A percentile compares a stretch with the other conserved stretches of the same genome.
These are phyloP conservation scores for Dactylellina cionopaga DNA, from an alignment of 2,329 filamentous ascomycete species.

Conservation along the genomic window DNA sequence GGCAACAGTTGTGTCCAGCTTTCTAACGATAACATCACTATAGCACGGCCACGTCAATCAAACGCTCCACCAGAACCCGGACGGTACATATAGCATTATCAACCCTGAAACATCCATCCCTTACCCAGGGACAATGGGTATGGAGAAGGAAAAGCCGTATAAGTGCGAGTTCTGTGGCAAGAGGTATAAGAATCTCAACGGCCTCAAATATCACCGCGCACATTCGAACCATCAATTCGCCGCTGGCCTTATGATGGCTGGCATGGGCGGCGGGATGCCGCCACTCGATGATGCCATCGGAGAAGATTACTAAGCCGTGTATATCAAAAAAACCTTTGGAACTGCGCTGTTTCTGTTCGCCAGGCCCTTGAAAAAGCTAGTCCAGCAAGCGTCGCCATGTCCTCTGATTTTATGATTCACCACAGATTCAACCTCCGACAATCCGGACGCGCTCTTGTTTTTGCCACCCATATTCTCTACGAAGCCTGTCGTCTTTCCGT, in stretches of 20 bases:
- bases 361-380: neutral
- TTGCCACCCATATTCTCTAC: constrained; percentile 21
- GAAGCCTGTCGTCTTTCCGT: neutral
- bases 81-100: constrained; percentile 97
- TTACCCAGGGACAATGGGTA: constrained; percentile 95
- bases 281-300: constrained; percentile 50
- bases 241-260: constrained; percentile 51
- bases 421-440: constrained; percentile 20
- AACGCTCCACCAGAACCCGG: constrained; percentile 93
- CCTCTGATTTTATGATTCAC: constrained; percentile 18
- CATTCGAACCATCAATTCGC: constrained; percentile 60
- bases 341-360: constrained; percentile 1
- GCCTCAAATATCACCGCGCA: constrained; percentile 82
- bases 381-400: constrained; percentile 16
- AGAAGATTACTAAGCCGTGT: constrained; percentile 30
- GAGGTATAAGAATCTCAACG: constrained; percentile 98
- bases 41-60: constrained; percentile 93
- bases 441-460: neutral
- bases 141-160: constrained; percentile 99
- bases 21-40: constrained; percentile 52
- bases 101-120: constrained; percentile 94
- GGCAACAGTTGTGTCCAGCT: neutral
- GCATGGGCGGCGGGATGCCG: constrained; percentile 35
- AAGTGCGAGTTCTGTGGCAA: constrained; percentile 97
- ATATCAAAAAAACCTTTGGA: neutral